Conservation (phyloP, 2,329 filamentous ascomycete genomes). For the Macrophomina pseudophaseolina region DNA sequence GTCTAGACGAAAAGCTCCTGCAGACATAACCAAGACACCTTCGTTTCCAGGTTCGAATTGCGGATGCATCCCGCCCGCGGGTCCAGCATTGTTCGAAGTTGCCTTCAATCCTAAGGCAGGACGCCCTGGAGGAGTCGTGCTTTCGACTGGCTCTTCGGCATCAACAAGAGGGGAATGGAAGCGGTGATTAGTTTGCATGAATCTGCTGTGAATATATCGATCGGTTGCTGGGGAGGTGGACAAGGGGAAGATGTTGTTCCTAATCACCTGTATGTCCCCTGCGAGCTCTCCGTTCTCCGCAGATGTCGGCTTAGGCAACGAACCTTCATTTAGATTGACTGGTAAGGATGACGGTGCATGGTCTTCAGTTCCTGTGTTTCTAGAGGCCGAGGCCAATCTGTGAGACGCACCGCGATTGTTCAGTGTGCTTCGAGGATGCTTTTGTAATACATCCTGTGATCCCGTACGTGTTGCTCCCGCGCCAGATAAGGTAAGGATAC, state of each 20-base stretch:
- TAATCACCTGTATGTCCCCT: background rate
- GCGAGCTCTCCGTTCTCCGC: background rate
- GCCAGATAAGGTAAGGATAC: no score
- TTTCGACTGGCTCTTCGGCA: background rate
- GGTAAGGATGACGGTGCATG: background rate
- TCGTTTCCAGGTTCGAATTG: background rate
- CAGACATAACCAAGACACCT: constrained; percentile 1
- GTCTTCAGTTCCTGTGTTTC: background rate
- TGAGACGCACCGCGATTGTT: background rate
- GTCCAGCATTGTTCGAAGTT: background rate
- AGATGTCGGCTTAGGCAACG: background rate
- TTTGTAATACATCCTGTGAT: no score
- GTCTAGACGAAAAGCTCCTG: background rate
- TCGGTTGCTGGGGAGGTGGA: background rate
- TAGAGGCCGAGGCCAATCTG: background rate
- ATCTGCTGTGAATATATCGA: background rate
- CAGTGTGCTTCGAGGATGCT: no score
- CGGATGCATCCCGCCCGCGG: background rate
- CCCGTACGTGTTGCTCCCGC: no score
- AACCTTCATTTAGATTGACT: background rate
- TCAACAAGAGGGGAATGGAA: constrained; percentile 2
- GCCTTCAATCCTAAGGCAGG: background rate
- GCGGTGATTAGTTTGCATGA: constrained; percentile 14
- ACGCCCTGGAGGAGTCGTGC: constrained; percentile 15
- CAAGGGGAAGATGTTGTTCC: background rate